Percentiles rank a stretch among this genome's conserved stretches.
phyloP scores from a whole-genome alignment of 2,329 filamentous ascomycete species.

The Fusarium sp. region DNA sequence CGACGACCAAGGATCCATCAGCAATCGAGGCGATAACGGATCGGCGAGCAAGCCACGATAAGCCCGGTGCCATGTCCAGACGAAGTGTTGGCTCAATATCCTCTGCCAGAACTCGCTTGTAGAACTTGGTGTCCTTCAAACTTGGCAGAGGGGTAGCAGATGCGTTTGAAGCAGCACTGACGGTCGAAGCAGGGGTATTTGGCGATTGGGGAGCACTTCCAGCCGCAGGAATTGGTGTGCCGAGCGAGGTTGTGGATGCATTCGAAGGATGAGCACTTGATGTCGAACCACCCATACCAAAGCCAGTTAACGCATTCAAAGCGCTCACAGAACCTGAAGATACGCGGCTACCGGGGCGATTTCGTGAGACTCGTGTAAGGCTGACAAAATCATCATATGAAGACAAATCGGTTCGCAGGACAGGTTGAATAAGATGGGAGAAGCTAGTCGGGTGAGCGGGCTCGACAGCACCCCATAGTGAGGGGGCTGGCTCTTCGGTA shows the following conservation, averaged over 20 bases:
- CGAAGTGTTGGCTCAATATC: slow-evolving; percentile 96
- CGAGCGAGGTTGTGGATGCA: slow-evolving; percentile 72
- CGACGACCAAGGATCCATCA: slow-evolving; percentile 89
- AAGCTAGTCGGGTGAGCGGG: slow-evolving; percentile 77
- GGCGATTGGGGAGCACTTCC: slow-evolving; percentile 72
- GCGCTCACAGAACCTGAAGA: slow-evolving; percentile 78
- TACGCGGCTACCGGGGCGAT: slow-evolving; percentile 73
- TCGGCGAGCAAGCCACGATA: slow-evolving; percentile 93
- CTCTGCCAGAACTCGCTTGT: slow-evolving; percentile 88
- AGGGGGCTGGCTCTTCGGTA: slow-evolving; percentile 53
- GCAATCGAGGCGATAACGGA: slow-evolving; percentile 87
- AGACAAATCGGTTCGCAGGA: slow-evolving; percentile 85
- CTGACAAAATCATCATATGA: slow-evolving; percentile 89
- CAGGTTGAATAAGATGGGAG: slow-evolving; percentile 84
- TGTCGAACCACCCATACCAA: slow-evolving; percentile 62
- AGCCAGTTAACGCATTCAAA: slow-evolving; percentile 59
- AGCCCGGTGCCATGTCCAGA: slow-evolving; percentile 88
- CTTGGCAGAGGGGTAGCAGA: slow-evolving; percentile 64
- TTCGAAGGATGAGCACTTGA: slow-evolving; percentile 68
- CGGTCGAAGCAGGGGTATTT: slow-evolving; percentile 68
- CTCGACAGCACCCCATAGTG: slow-evolving; percentile 57
- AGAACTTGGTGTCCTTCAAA: slow-evolving; percentile 93
- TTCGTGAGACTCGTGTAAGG: slow-evolving; percentile 78
- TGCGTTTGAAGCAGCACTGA: slow-evolving; percentile 61
- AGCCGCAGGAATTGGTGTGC: slow-evolving; percentile 63